Percentiles rank a stretch among this genome's conserved stretches.
phyloP scores from a whole-genome alignment of 257 asterid genomes.

The Lithospermum erythrorhizon region DNA sequence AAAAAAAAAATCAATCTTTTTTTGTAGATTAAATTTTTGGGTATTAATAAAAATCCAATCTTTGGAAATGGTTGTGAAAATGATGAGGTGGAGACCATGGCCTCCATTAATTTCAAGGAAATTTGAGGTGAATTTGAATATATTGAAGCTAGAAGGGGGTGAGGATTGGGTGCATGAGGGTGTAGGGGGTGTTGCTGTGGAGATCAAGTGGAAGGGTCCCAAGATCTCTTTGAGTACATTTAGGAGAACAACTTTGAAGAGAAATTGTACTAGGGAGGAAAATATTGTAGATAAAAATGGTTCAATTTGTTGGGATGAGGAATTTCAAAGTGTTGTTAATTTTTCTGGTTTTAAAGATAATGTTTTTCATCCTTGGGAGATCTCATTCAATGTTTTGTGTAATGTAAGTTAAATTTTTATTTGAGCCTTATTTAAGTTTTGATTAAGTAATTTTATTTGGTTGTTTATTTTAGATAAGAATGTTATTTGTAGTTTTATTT shows the following conservation, averaged over 20 bases:
- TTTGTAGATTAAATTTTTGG: background rate
- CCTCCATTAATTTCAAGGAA: conserved; percentile 69
- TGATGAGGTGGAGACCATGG: conserved; percentile 97
- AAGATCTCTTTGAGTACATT: conserved; percentile 36
- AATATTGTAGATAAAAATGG: conserved; percentile 25
- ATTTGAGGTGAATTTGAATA: conserved; percentile 48
- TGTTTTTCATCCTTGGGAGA: conserved; percentile 93
- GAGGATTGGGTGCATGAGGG: conserved; percentile 43
- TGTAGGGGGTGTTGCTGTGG: conserved; percentile 35
- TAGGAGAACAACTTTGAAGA: conserved; percentile 41
- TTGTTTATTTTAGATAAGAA: background rate
- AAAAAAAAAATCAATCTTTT: background rate
- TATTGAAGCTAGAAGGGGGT: conserved; percentile 45
- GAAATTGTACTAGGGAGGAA: conserved; percentile 61
- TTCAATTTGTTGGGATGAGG: conserved; percentile 78
- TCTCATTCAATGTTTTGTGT: conserved; percentile 55
- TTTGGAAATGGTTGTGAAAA: conserved; percentile 71
- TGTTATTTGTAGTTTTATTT: conserved; percentile 6
- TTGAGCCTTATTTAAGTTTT: background rate
- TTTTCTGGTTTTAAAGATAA: conserved; percentile 69
- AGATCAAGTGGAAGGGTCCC: conserved; percentile 56
- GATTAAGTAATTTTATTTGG: background rate
- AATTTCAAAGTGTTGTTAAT: conserved; percentile 52
- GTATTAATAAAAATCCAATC: background rate
- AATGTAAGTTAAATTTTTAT: conserved; percentile 38